These are phyloP conservation scores for Xylaria sp. DNA, from an alignment of 2,329 filamentous ascomycete genomes.

Conservation along the genomic window DNA sequence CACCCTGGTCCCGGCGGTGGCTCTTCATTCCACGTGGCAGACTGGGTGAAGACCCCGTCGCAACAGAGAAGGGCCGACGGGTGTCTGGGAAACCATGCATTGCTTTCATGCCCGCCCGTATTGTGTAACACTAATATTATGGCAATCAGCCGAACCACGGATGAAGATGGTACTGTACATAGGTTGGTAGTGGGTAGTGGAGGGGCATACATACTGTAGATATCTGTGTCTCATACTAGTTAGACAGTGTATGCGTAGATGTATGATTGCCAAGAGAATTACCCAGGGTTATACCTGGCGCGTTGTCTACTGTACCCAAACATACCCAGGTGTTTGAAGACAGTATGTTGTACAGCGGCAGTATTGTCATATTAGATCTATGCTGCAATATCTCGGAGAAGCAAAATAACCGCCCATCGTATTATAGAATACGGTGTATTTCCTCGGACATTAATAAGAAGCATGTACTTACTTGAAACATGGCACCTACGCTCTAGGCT, in stretches of 20 bases:
- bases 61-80: neutral
- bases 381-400: neutral
- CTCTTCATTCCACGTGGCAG: constrained; percentile 36
- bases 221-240: constrained; percentile 21
- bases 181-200: constrained; percentile 8
- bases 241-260: neutral
- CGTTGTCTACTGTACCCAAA: too few relatives aligned
- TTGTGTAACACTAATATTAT: constrained; percentile 22
- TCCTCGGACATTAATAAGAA: constrained; percentile 17
- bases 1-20: constrained; percentile 30
- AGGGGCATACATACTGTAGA: constrained; percentile 14
- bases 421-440: constrained; percentile 4
- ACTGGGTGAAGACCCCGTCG: constrained; percentile 28
- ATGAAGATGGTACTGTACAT: constrained; percentile 6
- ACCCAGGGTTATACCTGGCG: neutral
- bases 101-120: constrained; percentile 9
- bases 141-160: constrained; percentile 12
- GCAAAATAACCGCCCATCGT: neutral
- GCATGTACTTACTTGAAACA: neutral
- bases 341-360: too few relatives aligned
- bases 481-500: neutral
- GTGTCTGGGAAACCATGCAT: constrained; percentile 13
- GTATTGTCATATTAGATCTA: neutral
- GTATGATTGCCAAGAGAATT: constrained; percentile 25
- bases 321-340: too few relatives aligned